Evolutionary conservation across 352 stramenopile species (phyloP).

Genomic region (Phytophthora cryptogea): DNA sequence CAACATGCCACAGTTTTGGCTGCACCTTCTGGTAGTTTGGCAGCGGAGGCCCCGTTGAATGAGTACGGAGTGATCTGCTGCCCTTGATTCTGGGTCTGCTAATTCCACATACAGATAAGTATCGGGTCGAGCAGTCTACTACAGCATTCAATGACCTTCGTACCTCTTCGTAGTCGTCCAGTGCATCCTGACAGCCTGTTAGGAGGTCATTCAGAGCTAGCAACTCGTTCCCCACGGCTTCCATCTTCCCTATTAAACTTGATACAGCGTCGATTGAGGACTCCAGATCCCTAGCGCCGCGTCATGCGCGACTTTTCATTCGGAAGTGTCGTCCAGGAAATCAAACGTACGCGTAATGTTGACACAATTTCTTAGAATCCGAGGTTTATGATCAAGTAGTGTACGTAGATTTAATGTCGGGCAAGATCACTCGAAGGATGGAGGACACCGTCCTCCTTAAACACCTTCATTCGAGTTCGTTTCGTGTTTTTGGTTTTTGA

Average conservation of each 20-base stretch:
- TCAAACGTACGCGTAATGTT: neutral
- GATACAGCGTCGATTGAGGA: slow-evolving; percentile 5
- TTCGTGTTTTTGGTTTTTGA: slow-evolving; percentile 18
- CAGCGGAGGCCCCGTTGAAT: slow-evolving; percentile 22
- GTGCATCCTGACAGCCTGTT: slow-evolving; percentile 23
- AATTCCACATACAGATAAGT: neutral
- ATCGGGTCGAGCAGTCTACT: neutral
- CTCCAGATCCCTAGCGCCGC: slow-evolving; percentile 9
- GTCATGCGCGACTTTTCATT: slow-evolving; percentile 34
- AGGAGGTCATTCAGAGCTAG: slow-evolving; percentile 43
- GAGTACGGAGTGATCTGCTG: slow-evolving; percentile 29
- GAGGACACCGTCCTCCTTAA: slow-evolving; percentile 5
- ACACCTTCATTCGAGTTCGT: slow-evolving; percentile 1
- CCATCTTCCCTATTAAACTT: slow-evolving; percentile 22
- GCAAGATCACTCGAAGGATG: slow-evolving; percentile 5
- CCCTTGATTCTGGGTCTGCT: slow-evolving; percentile 13
- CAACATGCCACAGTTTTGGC: neutral
- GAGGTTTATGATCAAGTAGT: too few relatives aligned
- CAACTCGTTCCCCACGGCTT: slow-evolving; percentile 37
- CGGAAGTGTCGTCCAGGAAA: neutral
- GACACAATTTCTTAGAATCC: neutral
- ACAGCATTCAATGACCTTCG: neutral
- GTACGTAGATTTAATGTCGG: neutral
- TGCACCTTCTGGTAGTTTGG: slow-evolving; percentile 38
- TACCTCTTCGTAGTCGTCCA: slow-evolving; percentile 36